These are phyloP conservation scores for Coniochaeta prunicola DNA, from an alignment of 2,329 filamentous ascomycete genomes.

Conservation along the genomic window DNA sequence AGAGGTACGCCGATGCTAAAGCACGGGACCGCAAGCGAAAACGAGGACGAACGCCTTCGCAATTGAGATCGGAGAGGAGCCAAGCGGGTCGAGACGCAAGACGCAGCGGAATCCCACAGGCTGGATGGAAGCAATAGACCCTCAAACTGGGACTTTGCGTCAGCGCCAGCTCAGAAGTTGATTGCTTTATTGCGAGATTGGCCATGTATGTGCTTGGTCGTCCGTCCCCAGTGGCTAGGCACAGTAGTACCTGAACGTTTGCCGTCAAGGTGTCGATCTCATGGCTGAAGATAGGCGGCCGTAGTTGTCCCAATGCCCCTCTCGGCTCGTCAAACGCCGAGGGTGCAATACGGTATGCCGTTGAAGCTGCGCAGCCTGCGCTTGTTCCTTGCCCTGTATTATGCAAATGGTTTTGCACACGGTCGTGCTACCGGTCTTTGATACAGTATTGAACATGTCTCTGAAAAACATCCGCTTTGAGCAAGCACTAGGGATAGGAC, in stretches of 20 bases:
- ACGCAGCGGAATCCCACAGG: not conserved
- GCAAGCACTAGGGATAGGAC: not conserved
- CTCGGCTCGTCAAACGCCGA: not conserved
- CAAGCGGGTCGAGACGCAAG: not conserved
- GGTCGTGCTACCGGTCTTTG: not conserved
- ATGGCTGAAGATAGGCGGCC: not conserved
- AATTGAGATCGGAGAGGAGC: not conserved
- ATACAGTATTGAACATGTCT: not conserved
- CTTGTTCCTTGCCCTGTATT: not conserved
- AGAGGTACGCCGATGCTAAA: not conserved
- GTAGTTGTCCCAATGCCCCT: not conserved
- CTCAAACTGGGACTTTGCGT: not conserved
- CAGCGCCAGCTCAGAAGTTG: not conserved
- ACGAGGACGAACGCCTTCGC: not conserved
- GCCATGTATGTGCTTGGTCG: not conserved
- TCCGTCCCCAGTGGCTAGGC: not conserved
- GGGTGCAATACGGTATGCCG: not conserved
- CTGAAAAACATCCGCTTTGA: not conserved
- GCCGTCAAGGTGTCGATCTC: not conserved
- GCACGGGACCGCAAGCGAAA: not conserved
- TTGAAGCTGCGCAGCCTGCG: too few species aligned
- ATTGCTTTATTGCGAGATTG: not conserved
- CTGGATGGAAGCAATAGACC: not conserved
- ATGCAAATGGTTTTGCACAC: not conserved
- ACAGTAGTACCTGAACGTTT: not conserved